Percentiles rank a stretch among this genome's conserved stretches.
Evolutionary conservation across 805 yeast genomes (phyloP).

Genomic region (Ascoidea asiatica): DNA sequence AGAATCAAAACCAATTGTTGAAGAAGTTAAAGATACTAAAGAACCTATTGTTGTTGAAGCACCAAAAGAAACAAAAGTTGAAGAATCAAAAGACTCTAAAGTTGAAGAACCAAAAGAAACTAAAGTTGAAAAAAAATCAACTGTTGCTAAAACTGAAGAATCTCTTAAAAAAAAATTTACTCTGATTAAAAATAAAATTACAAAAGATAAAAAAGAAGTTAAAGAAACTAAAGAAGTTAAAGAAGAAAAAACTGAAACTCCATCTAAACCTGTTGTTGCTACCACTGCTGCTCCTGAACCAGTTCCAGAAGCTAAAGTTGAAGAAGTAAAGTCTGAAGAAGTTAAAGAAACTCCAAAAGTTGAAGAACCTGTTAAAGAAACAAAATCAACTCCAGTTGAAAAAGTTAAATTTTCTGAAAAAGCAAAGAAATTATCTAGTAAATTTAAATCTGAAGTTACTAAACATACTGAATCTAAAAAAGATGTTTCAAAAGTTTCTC

Average conservation of each 20-base stretch:
- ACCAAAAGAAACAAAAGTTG: not conserved
- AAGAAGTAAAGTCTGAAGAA: not conserved
- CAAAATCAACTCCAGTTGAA: too few species aligned
- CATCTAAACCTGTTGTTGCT: not conserved
- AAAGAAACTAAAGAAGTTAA: not conserved
- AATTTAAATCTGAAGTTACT: not conserved
- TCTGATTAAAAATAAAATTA: not conserved
- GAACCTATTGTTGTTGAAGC: too few species aligned
- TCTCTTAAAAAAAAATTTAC: too few species aligned
- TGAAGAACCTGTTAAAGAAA: not conserved
- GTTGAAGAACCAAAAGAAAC: not conserved
- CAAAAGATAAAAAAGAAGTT: not conserved
- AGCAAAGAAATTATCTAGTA: not conserved
- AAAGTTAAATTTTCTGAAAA: not conserved
- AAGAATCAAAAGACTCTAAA: not conserved
- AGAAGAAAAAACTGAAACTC: not conserved
- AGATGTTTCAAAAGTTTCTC: not conserved
- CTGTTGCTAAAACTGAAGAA: not conserved
- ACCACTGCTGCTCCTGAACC: not conserved
- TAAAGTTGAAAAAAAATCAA: not conserved
- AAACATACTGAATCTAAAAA: not conserved
- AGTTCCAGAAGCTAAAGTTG: not conserved
- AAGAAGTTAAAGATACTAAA: not conserved
- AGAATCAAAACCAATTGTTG: not conserved
- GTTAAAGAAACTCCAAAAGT: not conserved